Evolutionary conservation across 805 yeast species (phyloP), one percentile per base, ranked within the genome.

Genomic region (Metschnikowia rubicola): DNA sequence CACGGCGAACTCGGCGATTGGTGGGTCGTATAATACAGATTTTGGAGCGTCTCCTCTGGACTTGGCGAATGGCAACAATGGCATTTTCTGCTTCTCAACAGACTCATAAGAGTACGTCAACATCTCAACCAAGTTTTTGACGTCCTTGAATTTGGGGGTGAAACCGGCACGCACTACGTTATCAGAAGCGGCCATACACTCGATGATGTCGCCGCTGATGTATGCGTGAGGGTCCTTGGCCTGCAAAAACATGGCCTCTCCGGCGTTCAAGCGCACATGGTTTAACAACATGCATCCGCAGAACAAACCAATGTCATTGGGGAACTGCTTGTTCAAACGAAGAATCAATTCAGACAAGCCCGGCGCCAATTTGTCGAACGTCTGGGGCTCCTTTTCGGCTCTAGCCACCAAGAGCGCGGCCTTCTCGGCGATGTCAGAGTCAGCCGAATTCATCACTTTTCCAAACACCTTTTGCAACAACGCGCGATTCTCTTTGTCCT

Each of bases 101-200:
- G 95, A 83, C 45, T 87, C 95, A 60, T 86, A 86, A 28, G 87
- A 77, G 66, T 92, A 94, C 3, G 97, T 91, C 65, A 94, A 80
- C 94, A 88, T 88, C 44, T 79, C 81, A 37, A 94, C 97, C 63
- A 94, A 80, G 60, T 86, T 89, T 49, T 83, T 70, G 51, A 94
- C 98, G 67, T 94, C 99, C 71, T 92, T 94, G 75, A 92, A 94
- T 68, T 94, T 94, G 52, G 99, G 99, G n/a, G 99, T 94, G 76
- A 94, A 94, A 11, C 99, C 99, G 4, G 97, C 96, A 67, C 99
- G 82, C 41, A 94, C 97, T 48, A 94, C 99, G 61, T 94, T 94
- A 67, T 94, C 99, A 35, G 95, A 85, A 8, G 99, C 97, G 37
- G 99, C 99, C 99, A 94, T 94, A 75, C 99, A 94, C 74, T 94